Evolutionary conservation across 495 filamentous ascomycete genomes (phyloP).

Genomic region (Cercophora scortea): DNA sequence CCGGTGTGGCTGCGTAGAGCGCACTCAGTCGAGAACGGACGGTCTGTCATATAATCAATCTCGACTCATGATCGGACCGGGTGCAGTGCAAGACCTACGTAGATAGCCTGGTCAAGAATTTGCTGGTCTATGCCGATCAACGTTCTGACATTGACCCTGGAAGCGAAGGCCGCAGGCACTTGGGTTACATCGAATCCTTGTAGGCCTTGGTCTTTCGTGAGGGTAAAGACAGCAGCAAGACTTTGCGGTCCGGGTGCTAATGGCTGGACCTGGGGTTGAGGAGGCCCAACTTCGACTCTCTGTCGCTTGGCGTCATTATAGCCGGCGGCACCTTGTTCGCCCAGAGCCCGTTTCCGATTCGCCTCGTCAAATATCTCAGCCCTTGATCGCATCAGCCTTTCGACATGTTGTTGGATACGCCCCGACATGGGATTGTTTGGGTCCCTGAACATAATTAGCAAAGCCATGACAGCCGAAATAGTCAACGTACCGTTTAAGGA

Average conservation of each 20-base stretch:
- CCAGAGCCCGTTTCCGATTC: conserved; percentile 65
- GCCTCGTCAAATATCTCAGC: conserved; percentile 68
- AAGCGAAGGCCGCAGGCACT: conserved; percentile 63
- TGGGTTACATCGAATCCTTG: conserved; percentile 75
- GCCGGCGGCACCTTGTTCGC: conserved; percentile 57
- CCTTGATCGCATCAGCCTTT: conserved; percentile 65
- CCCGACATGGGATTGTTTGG: conserved; percentile 56
- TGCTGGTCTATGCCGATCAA: conserved; percentile 55
- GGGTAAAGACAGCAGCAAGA: conserved; percentile 71
- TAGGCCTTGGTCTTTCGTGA: conserved; percentile 65
- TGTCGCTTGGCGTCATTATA: conserved; percentile 37
- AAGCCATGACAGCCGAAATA: background rate
- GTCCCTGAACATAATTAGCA: conserved; percentile 46
- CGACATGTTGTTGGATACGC: conserved; percentile 75
- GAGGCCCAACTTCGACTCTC: conserved; percentile 17
- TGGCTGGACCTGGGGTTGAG: conserved; percentile 51
- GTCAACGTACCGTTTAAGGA: conserved; percentile 59
- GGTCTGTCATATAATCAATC: conserved; percentile 14
- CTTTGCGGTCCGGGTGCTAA: conserved; percentile 66
- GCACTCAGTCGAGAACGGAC: conserved; percentile 28
- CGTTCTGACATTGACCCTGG: conserved; percentile 67
- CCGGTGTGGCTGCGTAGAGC: conserved; percentile 21
- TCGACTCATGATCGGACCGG: too few species aligned
- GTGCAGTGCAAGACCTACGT: conserved; percentile 33
- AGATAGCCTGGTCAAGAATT: conserved; percentile 59